These are phyloP conservation scores for Hydnomerulius pinastri DNA, from an alignment of 768 basidiomycete species.

Conservation along the genomic window DNA sequence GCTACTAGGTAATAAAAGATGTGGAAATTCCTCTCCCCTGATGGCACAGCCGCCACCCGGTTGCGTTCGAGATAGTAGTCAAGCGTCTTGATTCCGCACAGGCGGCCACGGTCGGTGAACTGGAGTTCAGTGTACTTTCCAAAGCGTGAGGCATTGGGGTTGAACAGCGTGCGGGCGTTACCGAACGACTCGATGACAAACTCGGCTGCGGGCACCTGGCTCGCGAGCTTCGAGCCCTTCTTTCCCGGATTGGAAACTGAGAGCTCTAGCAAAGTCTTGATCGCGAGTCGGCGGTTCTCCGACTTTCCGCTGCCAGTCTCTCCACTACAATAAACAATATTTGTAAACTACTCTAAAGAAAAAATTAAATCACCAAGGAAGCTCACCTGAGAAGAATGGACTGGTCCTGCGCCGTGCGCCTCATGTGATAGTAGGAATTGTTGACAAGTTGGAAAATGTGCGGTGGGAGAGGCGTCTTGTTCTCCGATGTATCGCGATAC, in stretches of 20 bases:
- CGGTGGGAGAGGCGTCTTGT: slow-evolving; percentile 65
- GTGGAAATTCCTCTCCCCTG: slow-evolving; percentile 95
- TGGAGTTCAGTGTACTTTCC: slow-evolving; percentile 98
- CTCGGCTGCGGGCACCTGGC: slow-evolving; percentile 88
- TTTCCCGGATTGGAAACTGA: slow-evolving; percentile 88
- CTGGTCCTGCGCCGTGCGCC: slow-evolving; percentile 91
- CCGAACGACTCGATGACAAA: slow-evolving; percentile 96
- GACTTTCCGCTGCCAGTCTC: slow-evolving; percentile 95
- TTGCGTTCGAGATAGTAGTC: slow-evolving; percentile 95
- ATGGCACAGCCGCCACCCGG: slow-evolving; percentile 84
- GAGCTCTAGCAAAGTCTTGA: slow-evolving; percentile 90
- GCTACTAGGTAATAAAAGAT: slow-evolving; percentile 97
- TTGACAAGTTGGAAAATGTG: slow-evolving; percentile 93
- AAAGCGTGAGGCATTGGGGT: slow-evolving; percentile 94
- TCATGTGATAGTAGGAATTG: slow-evolving; percentile 95
- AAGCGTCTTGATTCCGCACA: slow-evolving; percentile 90
- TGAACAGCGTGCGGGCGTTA: slow-evolving; percentile 87
- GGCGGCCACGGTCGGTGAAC: slow-evolving; percentile 88
- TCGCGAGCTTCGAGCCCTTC: slow-evolving; percentile 87
- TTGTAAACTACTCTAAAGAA: not conserved
- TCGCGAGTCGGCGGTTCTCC: slow-evolving; percentile 85
- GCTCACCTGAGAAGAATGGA: slow-evolving; percentile 81
- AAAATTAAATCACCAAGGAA: not conserved
- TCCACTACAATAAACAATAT: slow-evolving; percentile 52
- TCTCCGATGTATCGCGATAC: slow-evolving; percentile 72